phyloP scores from a whole-genome alignment of 768 basidiomycete genomes.

The Pleurotus djamor region DNA sequence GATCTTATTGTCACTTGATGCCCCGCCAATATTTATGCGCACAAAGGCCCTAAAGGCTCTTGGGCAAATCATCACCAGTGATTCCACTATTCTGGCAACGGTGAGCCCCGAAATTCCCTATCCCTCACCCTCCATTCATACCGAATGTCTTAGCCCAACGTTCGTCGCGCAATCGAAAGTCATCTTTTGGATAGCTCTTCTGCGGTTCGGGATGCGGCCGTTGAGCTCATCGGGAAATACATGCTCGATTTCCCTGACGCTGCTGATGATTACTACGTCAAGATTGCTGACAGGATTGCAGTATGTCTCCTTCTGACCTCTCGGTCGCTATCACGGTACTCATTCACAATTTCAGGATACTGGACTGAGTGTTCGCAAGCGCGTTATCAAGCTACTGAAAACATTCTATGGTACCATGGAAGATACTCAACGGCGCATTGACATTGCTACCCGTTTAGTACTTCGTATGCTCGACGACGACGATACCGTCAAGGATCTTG shows the following conservation, averaged over 20 bases:
- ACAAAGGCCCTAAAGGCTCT: constrained; percentile 92
- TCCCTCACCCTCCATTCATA: not conserved
- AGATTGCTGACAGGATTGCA: constrained; percentile 87
- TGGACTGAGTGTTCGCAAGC: constrained; percentile 89
- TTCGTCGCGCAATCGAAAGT: constrained; percentile 84
- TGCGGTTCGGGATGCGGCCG: constrained; percentile 93
- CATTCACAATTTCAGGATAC: constrained; percentile 64
- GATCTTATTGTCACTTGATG: constrained; percentile 78
- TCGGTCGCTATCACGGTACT: no score
- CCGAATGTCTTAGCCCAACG: constrained; percentile 52
- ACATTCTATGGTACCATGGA: constrained; percentile 71
- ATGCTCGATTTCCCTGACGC: constrained; percentile 87
- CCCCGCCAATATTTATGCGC: constrained; percentile 86
- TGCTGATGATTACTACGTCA: constrained; percentile 85
- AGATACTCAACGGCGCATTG: constrained; percentile 58
- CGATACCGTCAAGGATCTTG: constrained; percentile 91
- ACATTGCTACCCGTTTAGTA: constrained; percentile 82
- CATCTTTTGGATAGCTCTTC: constrained; percentile 91
- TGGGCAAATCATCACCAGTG: constrained; percentile 86
- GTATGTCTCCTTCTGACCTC: constrained; percentile 40
- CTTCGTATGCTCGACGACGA: constrained; percentile 90
- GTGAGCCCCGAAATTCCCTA: constrained; percentile 35
- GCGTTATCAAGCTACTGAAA: constrained; percentile 93
- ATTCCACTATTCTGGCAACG: constrained; percentile 75
- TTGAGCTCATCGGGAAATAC: constrained; percentile 97